A percentile compares a stretch with the other conserved stretches of the same genome.
Conservation (phyloP, 2,329 filamentous ascomycete species). For the Monilinia vaccinii-corymbosi region DNA sequence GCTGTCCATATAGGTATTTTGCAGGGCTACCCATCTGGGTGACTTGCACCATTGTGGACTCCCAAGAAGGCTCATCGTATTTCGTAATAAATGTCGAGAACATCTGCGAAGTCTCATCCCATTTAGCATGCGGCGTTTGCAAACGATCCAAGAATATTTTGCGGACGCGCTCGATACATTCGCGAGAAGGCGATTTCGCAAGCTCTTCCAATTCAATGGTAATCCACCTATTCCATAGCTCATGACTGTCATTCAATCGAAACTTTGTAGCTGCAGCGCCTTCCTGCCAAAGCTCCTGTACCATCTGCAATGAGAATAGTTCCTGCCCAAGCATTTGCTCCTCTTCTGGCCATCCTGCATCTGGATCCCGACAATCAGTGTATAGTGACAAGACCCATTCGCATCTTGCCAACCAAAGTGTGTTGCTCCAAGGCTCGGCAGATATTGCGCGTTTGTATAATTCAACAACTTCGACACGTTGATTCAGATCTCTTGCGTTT, state of each 20-base stretch:
- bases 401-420: constrained; percentile 69
- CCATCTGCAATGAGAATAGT: constrained; percentile 58
- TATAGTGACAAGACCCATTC: constrained; percentile 70
- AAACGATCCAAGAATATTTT: constrained; percentile 63
- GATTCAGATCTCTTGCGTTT: constrained; percentile 52
- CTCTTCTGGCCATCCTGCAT: constrained; percentile 52
- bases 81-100: constrained; percentile 68
- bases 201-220: constrained; percentile 63
- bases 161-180: constrained; percentile 55
- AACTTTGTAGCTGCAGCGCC: constrained; percentile 64
- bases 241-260: constrained; percentile 66
- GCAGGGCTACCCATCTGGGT: constrained; percentile 54
- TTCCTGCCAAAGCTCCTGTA: constrained; percentile 61
- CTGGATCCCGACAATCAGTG: constrained; percentile 49
- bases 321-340: constrained; percentile 62
- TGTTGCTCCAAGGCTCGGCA: constrained; percentile 65
- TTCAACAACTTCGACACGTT: constrained; percentile 61
- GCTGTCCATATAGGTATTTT: constrained; percentile 53
- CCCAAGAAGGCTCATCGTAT: constrained; percentile 62
- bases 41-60: constrained; percentile 61
- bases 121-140: constrained; percentile 61
- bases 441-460: constrained; percentile 59
- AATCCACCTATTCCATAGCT: constrained; percentile 72
- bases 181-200: constrained; percentile 42
- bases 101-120: constrained; percentile 64